These are phyloP conservation scores for Gloeopeniophorella convolvens DNA, from an alignment of 768 basidiomycete species.

Conservation along the genomic window DNA sequence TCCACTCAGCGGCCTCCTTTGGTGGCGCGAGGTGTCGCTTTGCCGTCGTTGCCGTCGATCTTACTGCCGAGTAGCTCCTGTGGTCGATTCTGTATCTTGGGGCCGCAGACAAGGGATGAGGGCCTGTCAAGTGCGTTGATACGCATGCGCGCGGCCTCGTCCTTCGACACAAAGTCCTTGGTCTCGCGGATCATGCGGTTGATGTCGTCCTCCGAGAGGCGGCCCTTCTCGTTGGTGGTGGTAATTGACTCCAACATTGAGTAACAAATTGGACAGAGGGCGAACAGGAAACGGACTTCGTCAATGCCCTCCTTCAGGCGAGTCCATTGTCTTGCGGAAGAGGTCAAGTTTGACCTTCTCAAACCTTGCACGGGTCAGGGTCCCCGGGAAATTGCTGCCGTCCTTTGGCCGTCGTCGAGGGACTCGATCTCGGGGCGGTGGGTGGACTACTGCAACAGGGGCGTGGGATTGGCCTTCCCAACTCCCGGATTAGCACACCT, in stretches of 20 bases:
- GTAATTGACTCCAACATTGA: slow-evolving; percentile 74
- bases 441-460: slow-evolving; percentile 82
- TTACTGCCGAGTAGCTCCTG: slow-evolving; percentile 89
- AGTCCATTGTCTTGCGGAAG: slow-evolving; percentile 99
- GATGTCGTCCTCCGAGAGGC: slow-evolving; percentile 58
- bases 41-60: slow-evolving; percentile 73
- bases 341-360: slow-evolving; percentile 98
- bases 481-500: too few species aligned
- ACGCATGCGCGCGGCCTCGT: slow-evolving; percentile 70
- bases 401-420: too few species aligned
- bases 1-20: slow-evolving; percentile 90
- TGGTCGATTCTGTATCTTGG: slow-evolving; percentile 84
- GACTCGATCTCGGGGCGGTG: slow-evolving; percentile 93
- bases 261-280: background rate
- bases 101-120: slow-evolving; percentile 76
- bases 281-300: slow-evolving; percentile 47
- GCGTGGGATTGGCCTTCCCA: slow-evolving; percentile 58
- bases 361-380: slow-evolving; percentile 96
- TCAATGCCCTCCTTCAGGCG: slow-evolving; percentile 96
- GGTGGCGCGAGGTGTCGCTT: slow-evolving; percentile 70
- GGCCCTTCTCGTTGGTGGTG: slow-evolving; percentile 94
- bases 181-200: slow-evolving; percentile 95
- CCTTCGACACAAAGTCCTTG: slow-evolving; percentile 81
- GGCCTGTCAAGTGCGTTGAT: slow-evolving; percentile 79
- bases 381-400: slow-evolving; percentile 97